Base-by-base conservation (phyloP, 2,329 filamentous ascomycete species). In the Trichoderma cornu-damae region DNA sequence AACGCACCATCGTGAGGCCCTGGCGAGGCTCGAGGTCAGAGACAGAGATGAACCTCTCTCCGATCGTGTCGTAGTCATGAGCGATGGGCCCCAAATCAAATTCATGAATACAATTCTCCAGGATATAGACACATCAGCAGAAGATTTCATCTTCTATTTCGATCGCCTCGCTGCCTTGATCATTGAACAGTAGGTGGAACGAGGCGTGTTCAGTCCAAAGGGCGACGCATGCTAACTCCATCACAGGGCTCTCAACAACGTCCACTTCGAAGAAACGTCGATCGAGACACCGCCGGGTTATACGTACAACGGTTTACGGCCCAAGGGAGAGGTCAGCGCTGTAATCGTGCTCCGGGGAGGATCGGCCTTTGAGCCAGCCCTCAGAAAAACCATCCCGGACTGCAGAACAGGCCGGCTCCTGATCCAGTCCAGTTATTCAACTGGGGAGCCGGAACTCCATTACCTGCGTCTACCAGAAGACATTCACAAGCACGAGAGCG, bases 131-230 rank as follows among this genome's bases (percentile, higher is more conserved):
- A 93, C 90, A 0, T 77, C 81, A 6, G 82, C 89, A 40, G 93
- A 96, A 68, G 92, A 97, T 65, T 97, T 96, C 69, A 90, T 96
- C 61, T 97, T 97, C 73, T 97, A 97, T 73, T 96, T 97, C 71
- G 91, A 99, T 72, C 84, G 94, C 35, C 77, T 97, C 35, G 85
- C 89, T 2, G 84, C 88, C n/a, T 77, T 96, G 52, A 78, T 97
- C 24, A 83, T 97, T 46, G 93, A 97, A 71, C 77, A 85, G 82
- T 86, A 72, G 60, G 80, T 73, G 22, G 3, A 20, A 18, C 22
- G 20, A 14, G 14, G 20, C 42, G 8, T 12, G 26, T 14, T 35
- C 20, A 12, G 2, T 32, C 1, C 9, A 24, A 8, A 37, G 18
- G 6, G 6, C 1, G 9, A n/a, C 30, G 3, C n/a, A 34, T 59